Conservation (phyloP, 306 rosid genomes). For the Benincasa hispida region DNA sequence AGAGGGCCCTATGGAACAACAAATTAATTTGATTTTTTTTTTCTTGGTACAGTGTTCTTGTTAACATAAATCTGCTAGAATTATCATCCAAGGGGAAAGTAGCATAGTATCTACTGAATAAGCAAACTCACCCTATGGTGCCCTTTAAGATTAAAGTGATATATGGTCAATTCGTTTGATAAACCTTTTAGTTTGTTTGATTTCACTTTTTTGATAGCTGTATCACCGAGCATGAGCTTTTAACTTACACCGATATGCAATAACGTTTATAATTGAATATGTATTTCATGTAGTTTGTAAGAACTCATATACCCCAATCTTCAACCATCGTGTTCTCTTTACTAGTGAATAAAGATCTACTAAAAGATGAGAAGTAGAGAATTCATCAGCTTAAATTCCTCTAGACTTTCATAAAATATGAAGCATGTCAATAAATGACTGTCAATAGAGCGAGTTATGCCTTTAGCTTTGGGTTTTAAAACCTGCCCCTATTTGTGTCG, state of each 20-base stretch:
- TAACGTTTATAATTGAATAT: background rate
- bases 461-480: conserved; percentile 9
- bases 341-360: too few relatives aligned
- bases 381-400: too few relatives aligned
- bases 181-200: background rate
- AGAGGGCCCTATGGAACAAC: too few relatives aligned
- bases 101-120: too few relatives aligned
- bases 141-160: background rate
- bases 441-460: background rate
- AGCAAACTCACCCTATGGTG: background rate
- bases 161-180: background rate
- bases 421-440: background rate
- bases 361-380: too few relatives aligned
- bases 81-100: too few relatives aligned
- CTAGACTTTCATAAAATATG: too few relatives aligned
- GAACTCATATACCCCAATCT: background rate
- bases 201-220: background rate
- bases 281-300: background rate
- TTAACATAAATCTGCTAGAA: too few relatives aligned
- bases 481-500: too few relatives aligned
- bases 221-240: background rate
- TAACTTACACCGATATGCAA: background rate
- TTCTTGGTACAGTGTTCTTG: too few relatives aligned
- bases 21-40: too few relatives aligned
- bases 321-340: too few relatives aligned